Evolutionary conservation across 768 basidiomycete genomes (phyloP).

Genomic region (Leucocoprinus leucothites): DNA sequence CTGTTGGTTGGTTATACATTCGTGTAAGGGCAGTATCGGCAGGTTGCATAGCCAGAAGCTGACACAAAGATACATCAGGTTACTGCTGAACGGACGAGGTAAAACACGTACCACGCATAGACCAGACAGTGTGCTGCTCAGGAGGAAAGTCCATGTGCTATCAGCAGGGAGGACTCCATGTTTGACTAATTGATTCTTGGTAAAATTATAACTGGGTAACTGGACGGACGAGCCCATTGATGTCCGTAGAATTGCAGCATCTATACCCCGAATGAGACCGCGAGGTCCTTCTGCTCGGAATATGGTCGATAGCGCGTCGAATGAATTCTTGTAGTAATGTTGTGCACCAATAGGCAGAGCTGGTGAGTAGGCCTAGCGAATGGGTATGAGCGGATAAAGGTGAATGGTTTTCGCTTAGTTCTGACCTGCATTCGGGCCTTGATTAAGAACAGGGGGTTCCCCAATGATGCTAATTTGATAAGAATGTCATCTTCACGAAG

Average conservation of each 20-base stretch:
- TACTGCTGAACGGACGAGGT: not conserved
- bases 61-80: constrained; percentile 12
- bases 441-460: constrained; percentile 90
- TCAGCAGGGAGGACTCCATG: constrained; percentile 69
- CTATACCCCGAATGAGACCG: constrained; percentile 87
- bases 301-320: constrained; percentile 79
- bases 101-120: constrained; percentile 74
- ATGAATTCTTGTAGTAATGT: constrained; percentile 83
- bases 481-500: not conserved
- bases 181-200: constrained; percentile 75
- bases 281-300: constrained; percentile 71
- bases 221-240: constrained; percentile 96
- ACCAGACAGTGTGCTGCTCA: constrained; percentile 87
- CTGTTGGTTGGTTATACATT: constrained; percentile 94
- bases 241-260: constrained; percentile 90
- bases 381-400: not conserved
- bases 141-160: constrained; percentile 83
- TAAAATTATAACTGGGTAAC: constrained; percentile 93
- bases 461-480: constrained; percentile 57
- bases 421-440: constrained; percentile 96
- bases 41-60: constrained; percentile 94
- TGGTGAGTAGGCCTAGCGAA: constrained; percentile 83
- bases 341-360: constrained; percentile 92
- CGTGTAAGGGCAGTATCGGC: constrained; percentile 91
- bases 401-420: not conserved